Evolutionary conservation across 768 basidiomycete genomes (phyloP).

Genomic region (Rhodotorula paludigena): DNA sequence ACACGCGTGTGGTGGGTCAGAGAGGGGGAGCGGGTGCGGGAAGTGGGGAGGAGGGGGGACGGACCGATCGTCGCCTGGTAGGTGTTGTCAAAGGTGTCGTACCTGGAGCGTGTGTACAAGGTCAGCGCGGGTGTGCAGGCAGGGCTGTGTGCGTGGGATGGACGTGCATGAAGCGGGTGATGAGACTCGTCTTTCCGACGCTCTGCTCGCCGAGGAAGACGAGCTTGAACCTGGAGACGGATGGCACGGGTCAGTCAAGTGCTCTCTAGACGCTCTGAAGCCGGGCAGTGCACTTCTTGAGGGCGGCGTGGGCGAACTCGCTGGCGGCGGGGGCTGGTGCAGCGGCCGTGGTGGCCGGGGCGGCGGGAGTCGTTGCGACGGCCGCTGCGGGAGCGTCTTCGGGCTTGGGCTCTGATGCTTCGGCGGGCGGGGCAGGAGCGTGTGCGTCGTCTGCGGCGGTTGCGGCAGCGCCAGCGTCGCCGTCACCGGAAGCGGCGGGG

Average conservation of each 20-base stretch:
- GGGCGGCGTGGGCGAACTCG: conserved; percentile 44
- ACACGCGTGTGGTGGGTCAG: not conserved
- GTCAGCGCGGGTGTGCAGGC: not conserved
- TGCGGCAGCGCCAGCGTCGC: not conserved
- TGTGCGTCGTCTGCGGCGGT: not conserved
- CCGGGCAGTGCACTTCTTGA: conserved; percentile 38
- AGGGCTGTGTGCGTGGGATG: not conserved
- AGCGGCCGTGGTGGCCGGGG: conserved; percentile 4
- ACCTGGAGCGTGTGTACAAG: conserved; percentile 77
- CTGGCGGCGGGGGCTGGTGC: conserved; percentile 17
- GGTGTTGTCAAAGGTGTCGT: conserved; percentile 99
- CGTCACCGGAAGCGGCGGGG: not conserved
- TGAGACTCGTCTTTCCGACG: conserved; percentile 96
- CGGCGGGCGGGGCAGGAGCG: not conserved
- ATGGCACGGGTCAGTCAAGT: not conserved
- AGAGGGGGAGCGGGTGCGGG: not conserved
- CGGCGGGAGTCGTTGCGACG: conserved; percentile 1
- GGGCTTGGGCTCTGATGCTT: not conserved
- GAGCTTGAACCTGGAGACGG: conserved; percentile 40
- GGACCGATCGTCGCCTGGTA: conserved; percentile 77
- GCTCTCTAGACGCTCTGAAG: not conserved
- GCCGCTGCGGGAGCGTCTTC: not conserved
- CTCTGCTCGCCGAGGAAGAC: conserved; percentile 44
- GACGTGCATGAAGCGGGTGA: conserved; percentile 64
- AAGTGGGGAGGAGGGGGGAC: not conserved